Percentiles rank a stretch among this genome's conserved stretches.
Conservation (phyloP, 1,284 basidiomycete genomes). For the Marasmius fiardii region DNA sequence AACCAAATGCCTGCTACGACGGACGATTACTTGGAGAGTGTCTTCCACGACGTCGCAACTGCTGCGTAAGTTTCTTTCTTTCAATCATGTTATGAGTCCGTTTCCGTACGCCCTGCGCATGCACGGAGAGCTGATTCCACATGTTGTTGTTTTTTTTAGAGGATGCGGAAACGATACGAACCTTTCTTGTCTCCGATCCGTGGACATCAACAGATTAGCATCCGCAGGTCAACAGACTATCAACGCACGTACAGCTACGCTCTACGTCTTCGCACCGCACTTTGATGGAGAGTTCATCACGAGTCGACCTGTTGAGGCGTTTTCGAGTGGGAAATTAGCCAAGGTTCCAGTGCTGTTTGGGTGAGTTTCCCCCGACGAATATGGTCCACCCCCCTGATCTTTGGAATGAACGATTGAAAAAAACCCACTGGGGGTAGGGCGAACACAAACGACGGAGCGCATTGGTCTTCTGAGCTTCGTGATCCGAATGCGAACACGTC, state of each 20-base stretch:
- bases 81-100: background rate
- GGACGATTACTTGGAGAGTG: slow-evolving; percentile 7
- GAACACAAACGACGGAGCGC: slow-evolving; percentile 17
- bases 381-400: no score
- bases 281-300: slow-evolving; percentile 12
- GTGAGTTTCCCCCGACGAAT: slow-evolving; percentile 1
- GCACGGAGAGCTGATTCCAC: no score
- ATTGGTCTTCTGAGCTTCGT: slow-evolving; percentile 11
- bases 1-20: slow-evolving; percentile 11
- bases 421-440: no score
- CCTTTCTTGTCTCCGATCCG: background rate
- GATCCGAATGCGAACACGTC: slow-evolving; percentile 14
- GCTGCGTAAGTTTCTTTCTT: slow-evolving; percentile 8
- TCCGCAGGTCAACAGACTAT: slow-evolving; percentile 6
- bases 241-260: slow-evolving; percentile 6
- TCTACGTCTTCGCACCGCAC: slow-evolving; percentile 13
- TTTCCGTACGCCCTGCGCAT: no score
- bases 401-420: no score
- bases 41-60: slow-evolving; percentile 9
- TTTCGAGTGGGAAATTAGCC: slow-evolving; percentile 10
- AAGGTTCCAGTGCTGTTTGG: slow-evolving; percentile 14
- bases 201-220: slow-evolving; percentile 2
- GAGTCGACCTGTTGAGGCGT: slow-evolving; percentile 14
- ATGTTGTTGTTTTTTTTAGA: background rate
- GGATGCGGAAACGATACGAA: slow-evolving; percentile 2